These are phyloP conservation scores for Glonium stellatum DNA, from an alignment of 495 filamentous ascomycete genomes.

Conservation along the genomic window DNA sequence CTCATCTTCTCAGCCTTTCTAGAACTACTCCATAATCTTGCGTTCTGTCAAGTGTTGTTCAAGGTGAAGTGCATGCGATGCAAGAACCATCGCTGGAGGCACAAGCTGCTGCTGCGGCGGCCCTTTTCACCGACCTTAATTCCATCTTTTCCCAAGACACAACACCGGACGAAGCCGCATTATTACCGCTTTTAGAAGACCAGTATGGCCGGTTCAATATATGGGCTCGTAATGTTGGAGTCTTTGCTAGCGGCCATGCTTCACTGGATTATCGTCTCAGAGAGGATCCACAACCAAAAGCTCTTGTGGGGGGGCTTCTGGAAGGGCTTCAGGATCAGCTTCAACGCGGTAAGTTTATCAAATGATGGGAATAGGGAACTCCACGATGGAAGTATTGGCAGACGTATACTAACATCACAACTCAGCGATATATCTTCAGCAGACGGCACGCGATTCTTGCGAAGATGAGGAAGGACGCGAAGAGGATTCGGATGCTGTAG, in stretches of 20 bases:
- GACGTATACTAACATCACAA: neutral
- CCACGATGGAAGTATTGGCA: neutral
- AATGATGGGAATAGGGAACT: neutral
- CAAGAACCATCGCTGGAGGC: neutral
- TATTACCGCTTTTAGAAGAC: neutral
- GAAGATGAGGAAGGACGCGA: neutral
- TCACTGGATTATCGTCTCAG: neutral
- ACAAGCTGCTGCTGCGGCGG: neutral
- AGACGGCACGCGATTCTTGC: neutral
- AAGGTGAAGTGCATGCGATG: neutral
- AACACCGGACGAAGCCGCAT: neutral
- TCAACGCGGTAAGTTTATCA: neutral
- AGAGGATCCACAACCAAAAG: neutral
- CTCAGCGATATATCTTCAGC: neutral
- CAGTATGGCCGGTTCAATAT: slow-evolving; percentile 2
- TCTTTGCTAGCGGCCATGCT: neutral
- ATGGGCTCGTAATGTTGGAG: neutral
- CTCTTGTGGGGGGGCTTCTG: neutral
- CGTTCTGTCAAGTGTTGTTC: no score
- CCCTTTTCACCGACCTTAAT: neutral
- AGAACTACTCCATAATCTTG: no score
- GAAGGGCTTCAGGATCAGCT: neutral
- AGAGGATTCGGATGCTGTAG: neutral
- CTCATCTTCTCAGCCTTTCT: no score
- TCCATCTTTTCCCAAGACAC: neutral